These are phyloP conservation scores for Striga hermonthica DNA, from an alignment of 305 asterid genomes.

Conservation along the genomic window DNA sequence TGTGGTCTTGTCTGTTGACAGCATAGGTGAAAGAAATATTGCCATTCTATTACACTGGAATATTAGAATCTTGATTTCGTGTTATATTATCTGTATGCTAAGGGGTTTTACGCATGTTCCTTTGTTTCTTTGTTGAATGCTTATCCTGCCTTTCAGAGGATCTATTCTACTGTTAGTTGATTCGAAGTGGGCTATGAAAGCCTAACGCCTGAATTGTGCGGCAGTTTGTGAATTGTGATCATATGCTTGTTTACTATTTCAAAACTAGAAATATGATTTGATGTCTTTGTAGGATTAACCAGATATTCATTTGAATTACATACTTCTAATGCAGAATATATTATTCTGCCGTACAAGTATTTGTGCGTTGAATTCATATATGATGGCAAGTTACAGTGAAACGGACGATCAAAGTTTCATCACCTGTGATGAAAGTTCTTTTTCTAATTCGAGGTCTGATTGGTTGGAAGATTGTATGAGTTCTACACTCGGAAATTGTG, in stretches of 20 bases:
- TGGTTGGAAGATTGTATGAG: slow-evolving; percentile 36
- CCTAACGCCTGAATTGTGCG: slow-evolving; percentile 4
- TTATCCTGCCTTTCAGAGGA: background rate
- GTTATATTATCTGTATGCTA: background rate
- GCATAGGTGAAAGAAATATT: slow-evolving; percentile 44
- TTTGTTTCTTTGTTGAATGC: background rate
- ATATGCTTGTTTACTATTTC: background rate
- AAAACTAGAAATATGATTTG: background rate
- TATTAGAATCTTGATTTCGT: slow-evolving; percentile 14
- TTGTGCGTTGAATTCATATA: slow-evolving; percentile 32
- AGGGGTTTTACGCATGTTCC: background rate
- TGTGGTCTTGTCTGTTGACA: slow-evolving; percentile 11
- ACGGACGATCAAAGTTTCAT: slow-evolving; percentile 55
- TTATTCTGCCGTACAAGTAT: slow-evolving; percentile 30
- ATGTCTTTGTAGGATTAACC: background rate
- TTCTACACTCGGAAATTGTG: slow-evolving; percentile 38
- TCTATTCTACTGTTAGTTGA: slow-evolving; percentile 9
- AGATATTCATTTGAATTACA: slow-evolving; percentile 10
- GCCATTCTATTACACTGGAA: background rate
- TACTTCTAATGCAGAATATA: slow-evolving; percentile 18
- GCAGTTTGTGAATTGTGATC: slow-evolving; percentile 10
- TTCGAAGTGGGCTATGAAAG: background rate
- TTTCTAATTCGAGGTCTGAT: slow-evolving; percentile 46
- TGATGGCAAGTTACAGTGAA: slow-evolving; percentile 37
- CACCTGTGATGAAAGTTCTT: slow-evolving; percentile 44